Evolutionary conservation across 305 asterid genomes (phyloP), one percentile per base, ranked within the genome.

Genomic region (Solanum aculeatissimum): DNA sequence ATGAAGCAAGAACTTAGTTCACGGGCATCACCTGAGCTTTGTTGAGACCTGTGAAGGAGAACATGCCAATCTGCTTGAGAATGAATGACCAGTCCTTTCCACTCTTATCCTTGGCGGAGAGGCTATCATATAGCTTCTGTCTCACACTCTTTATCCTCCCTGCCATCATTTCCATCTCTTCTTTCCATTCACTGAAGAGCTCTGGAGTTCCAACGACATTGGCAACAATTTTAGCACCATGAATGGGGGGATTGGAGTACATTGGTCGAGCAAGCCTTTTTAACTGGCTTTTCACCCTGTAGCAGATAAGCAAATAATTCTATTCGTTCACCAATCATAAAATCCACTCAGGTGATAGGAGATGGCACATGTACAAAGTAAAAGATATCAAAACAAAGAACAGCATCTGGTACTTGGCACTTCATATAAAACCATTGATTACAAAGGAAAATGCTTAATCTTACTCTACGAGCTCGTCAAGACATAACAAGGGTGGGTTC

Each of bases 211-310:
- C 99, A 49, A 97, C 98, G 74, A 97, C 92, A 82, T 94, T 92
- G 82, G 99, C 97, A 81, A 97, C 99, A 84, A 97, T 92, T 87
- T 88, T 92, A 55, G 99, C 99, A 87, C 99, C 99, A 49, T 97
- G 98, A 79, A 97, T 75, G 16, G 99, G 98, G 85, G 99, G 99
- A 87, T 97, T 97, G 43, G 98, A 97, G 93, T 95, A 94, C 98
- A 97, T 97, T 84, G 99, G 98, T 51, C 99, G 91, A 42, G 99
- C 99, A 83, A 95, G 87, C 91, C 98, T 91, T 89, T 95, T 97
- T 88, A 95, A 88, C 86, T 97, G 99, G 89, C 99, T 97, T 89
- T 93, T 97, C 40, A 94, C 98, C 91, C 99, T 96, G 92, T 54
- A 81, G 32, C 25, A 45, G 23, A 15, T 38, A 77, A 58, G 55